These are phyloP conservation scores for Fistulinella cinereoalba DNA, from an alignment of 1,284 basidiomycete genomes.

Conservation along the genomic window DNA sequence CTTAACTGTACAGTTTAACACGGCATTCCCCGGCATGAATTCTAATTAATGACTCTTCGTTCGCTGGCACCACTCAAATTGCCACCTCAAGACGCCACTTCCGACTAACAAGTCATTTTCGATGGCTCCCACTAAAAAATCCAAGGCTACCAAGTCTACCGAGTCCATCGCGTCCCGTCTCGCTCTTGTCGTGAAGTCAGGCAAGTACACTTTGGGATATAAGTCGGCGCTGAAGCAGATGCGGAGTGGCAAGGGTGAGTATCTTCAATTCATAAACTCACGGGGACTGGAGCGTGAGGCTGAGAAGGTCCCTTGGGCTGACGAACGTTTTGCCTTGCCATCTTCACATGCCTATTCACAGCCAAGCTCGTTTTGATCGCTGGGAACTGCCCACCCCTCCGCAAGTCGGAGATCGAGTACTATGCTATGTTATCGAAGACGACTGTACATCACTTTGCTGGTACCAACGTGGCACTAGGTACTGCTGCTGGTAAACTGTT, in stretches of 20 bases:
- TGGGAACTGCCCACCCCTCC: slow-evolving; percentile 97
- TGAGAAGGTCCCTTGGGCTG: slow-evolving; percentile 93
- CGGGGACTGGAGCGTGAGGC: slow-evolving; percentile 93
- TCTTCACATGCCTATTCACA: slow-evolving; percentile 35
- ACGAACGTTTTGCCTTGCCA: slow-evolving; percentile 32
- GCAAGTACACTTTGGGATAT: slow-evolving; percentile 91
- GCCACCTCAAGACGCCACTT: slow-evolving; percentile 22
- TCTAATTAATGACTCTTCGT: too few relatives aligned
- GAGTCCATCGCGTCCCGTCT: slow-evolving; percentile 96
- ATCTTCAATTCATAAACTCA: slow-evolving; percentile 40
- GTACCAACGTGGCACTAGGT: slow-evolving; percentile 96
- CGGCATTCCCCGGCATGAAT: slow-evolving; percentile 9
- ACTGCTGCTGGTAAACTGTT: slow-evolving; percentile 99
- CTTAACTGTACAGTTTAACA: slow-evolving; percentile 31
- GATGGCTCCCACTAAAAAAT: slow-evolving; percentile 95
- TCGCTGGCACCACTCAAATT: too few relatives aligned
- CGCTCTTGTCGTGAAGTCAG: slow-evolving; percentile 97
- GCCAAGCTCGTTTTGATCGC: slow-evolving; percentile 99
- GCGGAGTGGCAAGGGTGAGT: slow-evolving; percentile 95
- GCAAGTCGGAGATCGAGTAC: slow-evolving; percentile 99
- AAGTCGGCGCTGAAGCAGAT: slow-evolving; percentile 98
- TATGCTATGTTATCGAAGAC: slow-evolving; percentile 99
- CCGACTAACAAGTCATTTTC: slow-evolving; percentile 29
- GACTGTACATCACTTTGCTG: slow-evolving; percentile 93
- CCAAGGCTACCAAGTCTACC: slow-evolving; percentile 86